Percentiles rank a stretch among this genome's conserved stretches.
These are phyloP conservation scores for Leavenworthia alabamica DNA, from an alignment of 345 rosid genomes.

Conservation along the genomic window DNA sequence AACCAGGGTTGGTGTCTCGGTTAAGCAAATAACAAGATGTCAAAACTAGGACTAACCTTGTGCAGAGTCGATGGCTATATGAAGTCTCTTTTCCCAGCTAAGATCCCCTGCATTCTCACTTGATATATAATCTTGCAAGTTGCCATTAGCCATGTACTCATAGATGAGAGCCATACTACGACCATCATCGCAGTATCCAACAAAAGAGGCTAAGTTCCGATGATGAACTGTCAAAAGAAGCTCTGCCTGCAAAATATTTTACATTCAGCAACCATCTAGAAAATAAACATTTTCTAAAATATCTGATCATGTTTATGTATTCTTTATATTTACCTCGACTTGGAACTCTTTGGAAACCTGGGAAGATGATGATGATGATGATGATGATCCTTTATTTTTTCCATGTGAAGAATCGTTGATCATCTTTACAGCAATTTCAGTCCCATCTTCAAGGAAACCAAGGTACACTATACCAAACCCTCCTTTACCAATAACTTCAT, in stretches of 20 bases:
- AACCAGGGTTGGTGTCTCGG: background rate
- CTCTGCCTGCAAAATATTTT: constrained; percentile 34
- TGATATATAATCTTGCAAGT: constrained; percentile 36
- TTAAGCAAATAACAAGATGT: background rate
- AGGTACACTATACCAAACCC: constrained; percentile 48
- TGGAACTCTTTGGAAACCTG: constrained; percentile 41
- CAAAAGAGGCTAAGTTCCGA: constrained; percentile 37
- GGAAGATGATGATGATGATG: constrained; percentile 17
- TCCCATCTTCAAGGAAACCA: constrained; percentile 33
- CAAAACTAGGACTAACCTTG: constrained; percentile 39
- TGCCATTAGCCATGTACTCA: constrained; percentile 50
- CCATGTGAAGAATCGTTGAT: constrained; percentile 35
- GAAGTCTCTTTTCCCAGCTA: constrained; percentile 54
- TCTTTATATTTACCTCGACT: constrained; percentile 35
- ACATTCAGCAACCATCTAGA: background rate
- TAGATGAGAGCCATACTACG: constrained; percentile 40
- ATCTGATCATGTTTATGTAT: background rate
- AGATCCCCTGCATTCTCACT: constrained; percentile 29
- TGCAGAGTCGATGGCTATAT: constrained; percentile 50
- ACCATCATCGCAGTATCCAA: constrained; percentile 47
- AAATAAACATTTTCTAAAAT: background rate
- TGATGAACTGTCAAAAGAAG: constrained; percentile 48
- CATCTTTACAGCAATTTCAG: constrained; percentile 54
- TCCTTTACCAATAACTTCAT: constrained; percentile 42
- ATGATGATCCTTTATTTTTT: constrained; percentile 20